These are phyloP conservation scores for Colletotrichum phormii DNA, from an alignment of 2,329 filamentous ascomycete species.

Conservation along the genomic window DNA sequence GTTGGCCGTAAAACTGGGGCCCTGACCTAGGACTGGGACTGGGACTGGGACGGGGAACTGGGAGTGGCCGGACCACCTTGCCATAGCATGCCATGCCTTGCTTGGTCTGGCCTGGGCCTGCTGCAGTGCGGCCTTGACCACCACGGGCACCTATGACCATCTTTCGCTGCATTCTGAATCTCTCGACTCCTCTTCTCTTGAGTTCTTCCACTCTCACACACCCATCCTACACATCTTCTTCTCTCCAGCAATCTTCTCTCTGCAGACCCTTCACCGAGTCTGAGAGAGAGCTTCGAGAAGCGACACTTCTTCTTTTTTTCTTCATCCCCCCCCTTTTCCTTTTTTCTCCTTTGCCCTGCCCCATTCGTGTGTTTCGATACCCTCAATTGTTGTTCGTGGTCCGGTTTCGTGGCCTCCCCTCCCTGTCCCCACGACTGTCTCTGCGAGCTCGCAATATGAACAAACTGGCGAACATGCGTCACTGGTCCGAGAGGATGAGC, in stretches of 20 bases:
- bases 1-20: conserved; percentile 21
- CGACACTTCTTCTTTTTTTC: conserved; percentile 40
- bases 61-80: conserved; percentile 30
- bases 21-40: conserved; percentile 8
- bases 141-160: conserved; percentile 23
- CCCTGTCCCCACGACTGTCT: conserved; percentile 42
- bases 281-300: conserved; percentile 34
- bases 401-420: conserved; percentile 31
- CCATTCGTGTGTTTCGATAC: conserved; percentile 38
- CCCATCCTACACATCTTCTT: conserved; percentile 15
- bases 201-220: conserved; percentile 32
- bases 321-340: conserved; percentile 39
- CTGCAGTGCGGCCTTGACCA: conserved; percentile 31
- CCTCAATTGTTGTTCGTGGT: conserved; percentile 29
- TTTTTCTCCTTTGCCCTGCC: conserved; percentile 34
- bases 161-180: conserved; percentile 26
- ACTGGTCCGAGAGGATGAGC: conserved; percentile 78
- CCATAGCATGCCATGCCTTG: conserved; percentile 32
- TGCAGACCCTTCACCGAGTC: conserved; percentile 32
- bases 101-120: conserved; percentile 29
- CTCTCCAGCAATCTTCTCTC: conserved; percentile 31
- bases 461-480: conserved; percentile 78
- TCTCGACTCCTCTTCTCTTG: conserved; percentile 37
- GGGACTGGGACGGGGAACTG: conserved; percentile 19
- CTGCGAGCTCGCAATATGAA: conserved; percentile 66